A percentile compares a stretch with the other conserved stretches of the same genome.
phyloP scores from a whole-genome alignment of 2,329 filamentous ascomycete species.

The Botryotinia convoluta region DNA sequence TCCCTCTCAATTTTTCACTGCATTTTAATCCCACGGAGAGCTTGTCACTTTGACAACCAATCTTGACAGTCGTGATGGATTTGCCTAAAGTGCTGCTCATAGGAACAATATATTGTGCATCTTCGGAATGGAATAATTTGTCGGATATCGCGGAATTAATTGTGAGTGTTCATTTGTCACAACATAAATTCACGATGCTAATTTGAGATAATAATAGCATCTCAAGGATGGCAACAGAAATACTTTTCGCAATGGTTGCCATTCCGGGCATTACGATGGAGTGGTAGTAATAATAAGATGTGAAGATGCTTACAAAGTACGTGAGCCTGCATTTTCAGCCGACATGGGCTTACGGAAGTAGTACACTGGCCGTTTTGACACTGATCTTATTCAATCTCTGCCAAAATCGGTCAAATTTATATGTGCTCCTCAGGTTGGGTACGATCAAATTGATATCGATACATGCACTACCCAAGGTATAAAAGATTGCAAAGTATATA shows the following conservation, averaged over 20 bases:
- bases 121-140: not conserved
- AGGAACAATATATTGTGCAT: not conserved
- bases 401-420: constrained; percentile 53
- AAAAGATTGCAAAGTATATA: not conserved
- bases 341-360: not conserved
- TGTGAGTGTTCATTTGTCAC: not conserved
- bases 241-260: not conserved
- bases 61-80: not conserved
- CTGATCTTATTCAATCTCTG: constrained; percentile 59
- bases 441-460: constrained; percentile 74
- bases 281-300: not conserved
- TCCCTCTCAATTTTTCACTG: too few relatives aligned
- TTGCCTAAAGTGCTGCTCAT: not conserved
- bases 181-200: not conserved
- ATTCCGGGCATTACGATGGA: not conserved
- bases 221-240: not conserved
- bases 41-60: not conserved
- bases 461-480: constrained; percentile 55
- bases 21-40: not conserved
- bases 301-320: not conserved
- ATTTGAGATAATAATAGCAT: not conserved
- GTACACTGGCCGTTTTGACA: constrained; percentile 61
- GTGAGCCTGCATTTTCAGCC: not conserved
- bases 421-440: constrained; percentile 70
- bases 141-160: not conserved